Percentiles rank a stretch among this genome's conserved stretches.
These are phyloP conservation scores for Tillandsia fasciculata DNA, from an alignment of 176 grass and related monocot species.

Conservation along the genomic window DNA sequence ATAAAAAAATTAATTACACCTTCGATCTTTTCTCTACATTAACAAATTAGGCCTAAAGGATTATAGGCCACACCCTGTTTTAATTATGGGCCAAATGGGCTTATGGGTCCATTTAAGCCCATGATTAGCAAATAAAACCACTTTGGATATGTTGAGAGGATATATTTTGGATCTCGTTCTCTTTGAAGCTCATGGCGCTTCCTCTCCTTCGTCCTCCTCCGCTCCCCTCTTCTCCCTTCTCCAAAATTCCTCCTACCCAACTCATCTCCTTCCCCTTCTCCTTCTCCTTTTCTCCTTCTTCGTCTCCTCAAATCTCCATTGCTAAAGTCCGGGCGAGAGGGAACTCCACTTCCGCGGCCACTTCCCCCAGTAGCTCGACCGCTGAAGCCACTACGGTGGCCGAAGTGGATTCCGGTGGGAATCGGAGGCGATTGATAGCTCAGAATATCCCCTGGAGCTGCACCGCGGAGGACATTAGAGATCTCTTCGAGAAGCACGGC, in stretches of 20 bases:
- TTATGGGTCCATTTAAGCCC: not conserved
- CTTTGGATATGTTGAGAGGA: no score
- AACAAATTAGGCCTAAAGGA: no score
- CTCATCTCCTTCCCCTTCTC: conserved; percentile 16
- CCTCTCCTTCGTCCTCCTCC: conserved; percentile 31
- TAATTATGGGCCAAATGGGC: not conserved
- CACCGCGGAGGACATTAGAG: conserved; percentile 58
- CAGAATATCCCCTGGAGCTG: conserved; percentile 90
- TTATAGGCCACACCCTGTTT: conserved; percentile 16
- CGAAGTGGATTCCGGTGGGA: not conserved
- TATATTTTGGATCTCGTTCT: not conserved
- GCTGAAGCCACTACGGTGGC: conserved; percentile 11
- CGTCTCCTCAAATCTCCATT: conserved; percentile 10
- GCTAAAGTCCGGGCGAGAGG: not conserved
- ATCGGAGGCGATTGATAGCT: conserved; percentile 52
- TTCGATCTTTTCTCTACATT: no score
- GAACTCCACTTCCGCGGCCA: conserved; percentile 5
- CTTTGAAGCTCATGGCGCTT: conserved; percentile 35
- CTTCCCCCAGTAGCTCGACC: conserved; percentile 19
- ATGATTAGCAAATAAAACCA: conserved; percentile 21
- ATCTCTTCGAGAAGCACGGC: conserved; percentile 72
- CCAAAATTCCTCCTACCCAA: not conserved
- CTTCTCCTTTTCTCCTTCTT: conserved; percentile 8
- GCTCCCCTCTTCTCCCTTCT: not conserved
- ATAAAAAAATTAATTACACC: no score